These are phyloP conservation scores for Mortierella sp. DNA, from an alignment of 371 early-diverging fungal species.

Conservation along the genomic window DNA sequence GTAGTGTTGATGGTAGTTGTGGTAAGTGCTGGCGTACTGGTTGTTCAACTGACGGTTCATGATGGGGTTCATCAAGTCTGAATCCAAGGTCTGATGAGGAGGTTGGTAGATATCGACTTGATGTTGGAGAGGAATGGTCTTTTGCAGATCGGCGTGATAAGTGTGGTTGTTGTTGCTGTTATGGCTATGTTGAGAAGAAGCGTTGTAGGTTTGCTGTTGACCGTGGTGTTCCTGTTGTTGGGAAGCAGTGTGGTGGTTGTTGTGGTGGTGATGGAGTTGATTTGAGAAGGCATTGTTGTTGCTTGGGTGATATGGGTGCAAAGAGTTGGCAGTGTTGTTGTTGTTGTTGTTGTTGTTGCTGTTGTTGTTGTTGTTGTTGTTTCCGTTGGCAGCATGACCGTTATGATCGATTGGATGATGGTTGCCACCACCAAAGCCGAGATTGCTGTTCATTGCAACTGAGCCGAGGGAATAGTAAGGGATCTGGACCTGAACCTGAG, in stretches of 20 bases:
- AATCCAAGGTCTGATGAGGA: constrained; percentile 36
- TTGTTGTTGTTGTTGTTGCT: constrained; percentile 12
- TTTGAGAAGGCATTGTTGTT: constrained; percentile 9
- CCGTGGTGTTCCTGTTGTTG: constrained; percentile 11
- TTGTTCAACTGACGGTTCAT: constrained; percentile 47
- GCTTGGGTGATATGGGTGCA: constrained; percentile 24
- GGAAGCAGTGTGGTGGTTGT: neutral
- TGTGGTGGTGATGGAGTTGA: constrained; percentile 12
- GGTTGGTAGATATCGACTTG: constrained; percentile 53
- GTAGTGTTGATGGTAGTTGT: constrained; percentile 27
- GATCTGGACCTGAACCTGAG: constrained; percentile 53
- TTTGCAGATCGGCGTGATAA: constrained; percentile 34
- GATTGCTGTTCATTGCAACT: constrained; percentile 36
- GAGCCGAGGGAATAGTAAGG: constrained; percentile 46
- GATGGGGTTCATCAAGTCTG: constrained; percentile 38
- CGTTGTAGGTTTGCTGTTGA: constrained; percentile 15
- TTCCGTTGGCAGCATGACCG: too few relatives aligned
- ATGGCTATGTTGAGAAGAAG: constrained; percentile 6
- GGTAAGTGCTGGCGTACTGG: constrained; percentile 44
- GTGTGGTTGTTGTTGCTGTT: constrained; percentile 14
- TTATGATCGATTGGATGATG: neutral
- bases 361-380: constrained; percentile 10
- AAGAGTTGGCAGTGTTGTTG: constrained; percentile 7
- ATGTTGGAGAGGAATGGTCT: constrained; percentile 31
- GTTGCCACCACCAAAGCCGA: constrained; percentile 25